Percentiles rank a stretch among this genome's conserved stretches.
phyloP scores from a whole-genome alignment of 495 filamentous ascomycete genomes.

The Penicillium psychrofluorescens region DNA sequence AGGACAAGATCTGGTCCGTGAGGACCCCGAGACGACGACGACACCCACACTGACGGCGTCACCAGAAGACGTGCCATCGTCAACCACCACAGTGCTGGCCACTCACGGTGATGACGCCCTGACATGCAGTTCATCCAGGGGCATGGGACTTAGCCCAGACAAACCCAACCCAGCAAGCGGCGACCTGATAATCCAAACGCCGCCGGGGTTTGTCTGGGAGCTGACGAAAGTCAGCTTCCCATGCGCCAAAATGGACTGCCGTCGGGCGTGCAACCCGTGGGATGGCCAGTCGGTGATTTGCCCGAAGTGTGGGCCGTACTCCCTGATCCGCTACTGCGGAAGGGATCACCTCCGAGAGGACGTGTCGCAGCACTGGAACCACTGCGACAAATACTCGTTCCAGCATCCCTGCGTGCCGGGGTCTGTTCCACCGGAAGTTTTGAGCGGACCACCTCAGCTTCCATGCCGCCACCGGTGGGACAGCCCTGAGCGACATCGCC shows the following conservation, averaged over 20 bases:
- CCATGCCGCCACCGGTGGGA: constrained; percentile 22
- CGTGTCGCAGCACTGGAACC: constrained; percentile 25
- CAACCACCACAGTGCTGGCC: too few species aligned
- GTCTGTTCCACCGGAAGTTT: constrained; percentile 12
- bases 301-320: constrained; percentile 37
- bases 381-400: constrained; percentile 18
- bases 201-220: constrained; percentile 12
- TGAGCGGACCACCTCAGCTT: constrained; percentile 18
- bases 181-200: too few species aligned
- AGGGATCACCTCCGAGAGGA: constrained; percentile 29
- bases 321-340: constrained; percentile 31
- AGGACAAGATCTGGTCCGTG: too few species aligned
- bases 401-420: constrained; percentile 4
- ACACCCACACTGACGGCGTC: too few species aligned
- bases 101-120: too few species aligned
- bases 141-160: too few species aligned
- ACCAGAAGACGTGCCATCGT: too few species aligned
- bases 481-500: constrained; percentile 27
- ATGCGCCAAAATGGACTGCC: constrained; percentile 24
- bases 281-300: constrained; percentile 32
- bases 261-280: constrained; percentile 46
- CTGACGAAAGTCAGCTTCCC: constrained; percentile 14
- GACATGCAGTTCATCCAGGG: too few species aligned
- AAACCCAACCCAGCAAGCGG: too few species aligned
- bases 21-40: too few species aligned